Conservation (phyloP, 2,329 filamentous ascomycete species). For the Pseudogymnoascus sp. region DNA sequence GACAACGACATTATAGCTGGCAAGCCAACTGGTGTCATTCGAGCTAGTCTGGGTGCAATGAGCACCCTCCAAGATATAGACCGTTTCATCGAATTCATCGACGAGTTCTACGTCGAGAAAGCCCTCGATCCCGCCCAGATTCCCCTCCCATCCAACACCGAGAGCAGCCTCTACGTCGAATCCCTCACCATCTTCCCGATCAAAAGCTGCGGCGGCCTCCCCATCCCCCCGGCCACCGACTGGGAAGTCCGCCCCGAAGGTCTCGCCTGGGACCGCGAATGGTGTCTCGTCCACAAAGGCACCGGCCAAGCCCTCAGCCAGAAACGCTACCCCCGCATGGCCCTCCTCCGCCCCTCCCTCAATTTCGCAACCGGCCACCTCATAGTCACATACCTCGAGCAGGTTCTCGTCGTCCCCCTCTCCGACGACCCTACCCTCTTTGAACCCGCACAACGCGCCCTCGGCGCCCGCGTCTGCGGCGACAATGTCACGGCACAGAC, state of each 20-base stretch:
- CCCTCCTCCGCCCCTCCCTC: conserved; percentile 65
- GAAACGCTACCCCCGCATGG: conserved; percentile 83
- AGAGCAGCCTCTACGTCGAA: conserved; percentile 43
- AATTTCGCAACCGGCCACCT: conserved; percentile 62
- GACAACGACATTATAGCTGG: conserved; percentile 75
- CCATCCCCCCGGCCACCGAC: conserved; percentile 48
- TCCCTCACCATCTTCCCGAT: conserved; percentile 75
- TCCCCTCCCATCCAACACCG: not conserved
- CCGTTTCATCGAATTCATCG: conserved; percentile 60
- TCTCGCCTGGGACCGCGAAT: conserved; percentile 89
- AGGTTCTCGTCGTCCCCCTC: conserved; percentile 49
- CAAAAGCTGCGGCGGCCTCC: conserved; percentile 83
- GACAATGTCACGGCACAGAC: conserved; percentile 63
- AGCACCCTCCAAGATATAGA: conserved; percentile 69
- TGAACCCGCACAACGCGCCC: conserved; percentile 29
- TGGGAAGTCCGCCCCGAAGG: conserved; percentile 82
- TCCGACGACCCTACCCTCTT: conserved; percentile 58
- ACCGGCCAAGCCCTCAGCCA: conserved; percentile 80
- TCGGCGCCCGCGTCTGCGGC: conserved; percentile 68
- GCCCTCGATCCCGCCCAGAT: not conserved
- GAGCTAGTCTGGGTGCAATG: conserved; percentile 84
- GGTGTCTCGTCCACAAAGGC: conserved; percentile 84
- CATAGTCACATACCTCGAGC: conserved; percentile 45
- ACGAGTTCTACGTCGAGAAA: conserved; percentile 48
- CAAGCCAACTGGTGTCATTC: conserved; percentile 79